A percentile compares a stretch with the other conserved stretches of the same genome.
Evolutionary conservation across 805 yeast species (phyloP).

Genomic region (Saccharomycopsis sp.): DNA sequence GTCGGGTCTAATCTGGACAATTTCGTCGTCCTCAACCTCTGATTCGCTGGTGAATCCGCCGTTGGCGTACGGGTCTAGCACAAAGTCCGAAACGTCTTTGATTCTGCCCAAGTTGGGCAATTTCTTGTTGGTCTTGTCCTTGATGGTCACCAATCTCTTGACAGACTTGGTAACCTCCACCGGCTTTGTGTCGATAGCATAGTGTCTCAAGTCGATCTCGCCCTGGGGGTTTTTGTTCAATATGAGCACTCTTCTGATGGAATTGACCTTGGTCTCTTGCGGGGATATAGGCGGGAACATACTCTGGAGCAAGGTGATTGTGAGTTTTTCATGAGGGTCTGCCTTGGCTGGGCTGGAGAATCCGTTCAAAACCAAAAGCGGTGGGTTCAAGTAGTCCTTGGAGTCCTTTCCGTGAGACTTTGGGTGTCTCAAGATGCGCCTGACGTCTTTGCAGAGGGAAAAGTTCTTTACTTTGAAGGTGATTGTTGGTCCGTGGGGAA

Average conservation of each 20-base stretch:
- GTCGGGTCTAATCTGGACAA: conserved; percentile 48
- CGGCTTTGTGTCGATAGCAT: conserved; percentile 75
- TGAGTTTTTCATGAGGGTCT: conserved; percentile 65
- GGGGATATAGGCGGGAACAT: conserved; percentile 95
- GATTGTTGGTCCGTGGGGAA: conserved; percentile 93
- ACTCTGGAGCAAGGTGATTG: conserved; percentile 88
- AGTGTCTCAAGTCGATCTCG: conserved; percentile 80
- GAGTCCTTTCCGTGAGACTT: conserved; percentile 62
- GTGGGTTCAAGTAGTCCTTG: conserved; percentile 67
- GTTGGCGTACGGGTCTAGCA: conserved; percentile 76
- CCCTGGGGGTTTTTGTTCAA: conserved; percentile 67
- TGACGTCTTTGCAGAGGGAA: conserved; percentile 76
- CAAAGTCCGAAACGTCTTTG: conserved; percentile 73
- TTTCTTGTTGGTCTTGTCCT: conserved; percentile 50
- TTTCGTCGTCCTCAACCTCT: conserved; percentile 87
- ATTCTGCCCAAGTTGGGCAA: conserved; percentile 66
- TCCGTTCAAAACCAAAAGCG: conserved; percentile 89
- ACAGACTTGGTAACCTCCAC: conserved; percentile 73
- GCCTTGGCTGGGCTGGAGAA: conserved; percentile 56
- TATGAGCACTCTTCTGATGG: conserved; percentile 81
- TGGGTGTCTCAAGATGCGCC: conserved; percentile 63
- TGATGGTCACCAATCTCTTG: conserved; percentile 59
- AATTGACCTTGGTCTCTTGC: conserved; percentile 60
- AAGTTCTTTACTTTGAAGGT: conserved; percentile 74
- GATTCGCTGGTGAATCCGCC: conserved; percentile 84